These are phyloP conservation scores for Moesziomyces aphidis DNA, from an alignment of 1,284 basidiomycete genomes.

Conservation along the genomic window DNA sequence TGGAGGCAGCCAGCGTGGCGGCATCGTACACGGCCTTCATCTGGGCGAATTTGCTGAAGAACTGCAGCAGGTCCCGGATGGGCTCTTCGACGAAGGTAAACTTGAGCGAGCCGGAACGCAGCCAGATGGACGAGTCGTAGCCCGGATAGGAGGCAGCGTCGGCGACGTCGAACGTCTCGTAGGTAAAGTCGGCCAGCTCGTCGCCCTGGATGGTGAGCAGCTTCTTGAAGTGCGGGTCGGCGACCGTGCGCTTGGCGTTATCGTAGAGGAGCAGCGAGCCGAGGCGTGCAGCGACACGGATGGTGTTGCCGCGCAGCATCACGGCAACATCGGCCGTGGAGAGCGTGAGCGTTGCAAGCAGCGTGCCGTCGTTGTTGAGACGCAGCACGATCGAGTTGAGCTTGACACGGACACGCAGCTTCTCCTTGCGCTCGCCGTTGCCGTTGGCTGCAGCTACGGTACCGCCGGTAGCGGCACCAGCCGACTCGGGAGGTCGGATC, in stretches of 20 bases:
- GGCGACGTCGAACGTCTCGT: conserved; percentile 85
- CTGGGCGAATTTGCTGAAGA: conserved; percentile 86
- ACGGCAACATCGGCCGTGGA: conserved; percentile 91
- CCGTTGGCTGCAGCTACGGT: conserved; percentile 13
- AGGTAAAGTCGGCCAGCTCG: conserved; percentile 93
- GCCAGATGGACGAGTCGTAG: conserved; percentile 85
- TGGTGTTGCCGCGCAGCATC: conserved; percentile 78
- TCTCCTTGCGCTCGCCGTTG: conserved; percentile 69
- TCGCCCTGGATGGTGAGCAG: conserved; percentile 94
- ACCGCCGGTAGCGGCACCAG: conserved; percentile 14
- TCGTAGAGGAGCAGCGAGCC: conserved; percentile 88
- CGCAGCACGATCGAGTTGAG: conserved; percentile 86
- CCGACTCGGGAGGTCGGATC: conserved; percentile 28
- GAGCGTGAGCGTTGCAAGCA: conserved; percentile 86
- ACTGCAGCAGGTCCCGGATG: conserved; percentile 85
- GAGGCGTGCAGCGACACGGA: conserved; percentile 84
- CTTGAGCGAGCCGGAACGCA: conserved; percentile 91
- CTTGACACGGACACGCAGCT: conserved; percentile 85
- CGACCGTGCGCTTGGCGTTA: conserved; percentile 73
- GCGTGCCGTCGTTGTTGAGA: conserved; percentile 80
- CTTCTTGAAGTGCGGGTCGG: conserved; percentile 79
- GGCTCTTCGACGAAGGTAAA: conserved; percentile 90
- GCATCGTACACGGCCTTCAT: conserved; percentile 86
- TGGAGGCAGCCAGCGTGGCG: conserved; percentile 91
- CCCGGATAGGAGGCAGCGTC: conserved; percentile 77